phyloP scores from a whole-genome alignment of 805 yeast species.

The Yamadazyma kitorensis region DNA sequence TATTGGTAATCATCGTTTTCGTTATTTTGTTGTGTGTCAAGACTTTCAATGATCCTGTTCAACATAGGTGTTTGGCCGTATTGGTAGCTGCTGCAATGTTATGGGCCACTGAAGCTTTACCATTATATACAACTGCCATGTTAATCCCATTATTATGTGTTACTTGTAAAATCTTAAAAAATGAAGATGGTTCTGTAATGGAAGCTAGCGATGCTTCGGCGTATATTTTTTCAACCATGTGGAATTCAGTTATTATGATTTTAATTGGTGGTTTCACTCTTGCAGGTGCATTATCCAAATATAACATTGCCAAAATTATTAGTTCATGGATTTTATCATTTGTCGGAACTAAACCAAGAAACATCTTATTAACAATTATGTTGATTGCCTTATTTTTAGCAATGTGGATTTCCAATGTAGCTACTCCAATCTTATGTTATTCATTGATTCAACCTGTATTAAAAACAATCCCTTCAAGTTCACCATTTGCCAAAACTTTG shows the following conservation, averaged over 20 bases:
- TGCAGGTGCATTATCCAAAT: conserved; percentile 92
- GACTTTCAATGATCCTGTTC: conserved; percentile 63
- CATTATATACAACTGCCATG: conserved; percentile 48
- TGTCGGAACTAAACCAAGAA: conserved; percentile 84
- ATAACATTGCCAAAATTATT: conserved; percentile 79
- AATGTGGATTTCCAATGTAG: conserved; percentile 97
- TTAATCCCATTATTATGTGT: conserved; percentile 48
- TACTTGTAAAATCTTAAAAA: conserved; percentile 47
- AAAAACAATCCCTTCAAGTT: conserved; percentile 75
- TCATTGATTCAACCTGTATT: conserved; percentile 89
- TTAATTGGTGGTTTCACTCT: conserved; percentile 90
- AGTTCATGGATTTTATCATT: conserved; percentile 78
- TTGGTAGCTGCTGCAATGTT: conserved; percentile 53
- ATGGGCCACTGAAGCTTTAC: conserved; percentile 54
- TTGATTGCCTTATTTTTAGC: conserved; percentile 79
- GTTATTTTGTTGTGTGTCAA: conserved; percentile 50
- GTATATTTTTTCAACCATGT: conserved; percentile 82
- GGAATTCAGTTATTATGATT: conserved; percentile 91
- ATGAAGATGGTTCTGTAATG: conserved; percentile 45
- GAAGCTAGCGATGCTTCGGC: conserved; percentile 68
- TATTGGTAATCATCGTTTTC: conserved; percentile 49
- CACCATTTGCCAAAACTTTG: conserved; percentile 77
- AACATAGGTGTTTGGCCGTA: conserved; percentile 68
- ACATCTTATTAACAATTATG: conserved; percentile 79
- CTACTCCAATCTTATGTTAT: conserved; percentile 91